Percentiles rank a stretch among this genome's conserved stretches.
These are phyloP conservation scores for Apiotrichum brassicae DNA, from an alignment of 1,284 basidiomycete species.

Conservation along the genomic window DNA sequence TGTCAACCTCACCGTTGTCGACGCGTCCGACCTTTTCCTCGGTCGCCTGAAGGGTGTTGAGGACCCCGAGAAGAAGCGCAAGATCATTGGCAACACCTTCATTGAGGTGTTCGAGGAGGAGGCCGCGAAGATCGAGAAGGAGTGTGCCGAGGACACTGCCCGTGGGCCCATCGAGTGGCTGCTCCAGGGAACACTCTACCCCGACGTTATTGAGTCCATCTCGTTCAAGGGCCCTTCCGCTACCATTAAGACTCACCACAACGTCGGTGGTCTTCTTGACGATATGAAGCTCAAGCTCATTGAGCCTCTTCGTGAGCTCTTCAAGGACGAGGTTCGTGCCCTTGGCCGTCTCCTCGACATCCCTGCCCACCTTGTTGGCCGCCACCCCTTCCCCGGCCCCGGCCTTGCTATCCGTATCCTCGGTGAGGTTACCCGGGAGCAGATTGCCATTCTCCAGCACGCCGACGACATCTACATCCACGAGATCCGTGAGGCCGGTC, in stretches of 20 bases:
- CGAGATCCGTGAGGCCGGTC: conserved; percentile 84
- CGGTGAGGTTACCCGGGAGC: conserved; percentile 84
- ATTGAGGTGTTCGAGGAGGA: conserved; percentile 96
- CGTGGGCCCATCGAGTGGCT: conserved; percentile 96
- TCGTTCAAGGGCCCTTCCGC: conserved; percentile 99
- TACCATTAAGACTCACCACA: conserved; percentile 99
- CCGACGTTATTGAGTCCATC: conserved; percentile 98
- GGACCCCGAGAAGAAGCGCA: conserved; percentile 95
- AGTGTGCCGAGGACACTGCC: conserved; percentile 58
- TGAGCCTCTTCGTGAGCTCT: conserved; percentile 93
- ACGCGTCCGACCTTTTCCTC: conserved; percentile 91
- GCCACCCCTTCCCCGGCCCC: conserved; percentile 99
- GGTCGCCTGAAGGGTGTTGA: conserved; percentile 81
- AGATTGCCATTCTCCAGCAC: conserved; percentile 89
- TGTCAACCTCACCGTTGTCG: conserved; percentile 92
- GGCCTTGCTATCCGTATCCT: conserved; percentile 98
- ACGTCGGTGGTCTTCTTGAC: conserved; percentile 91
- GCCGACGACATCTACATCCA: conserved; percentile 97
- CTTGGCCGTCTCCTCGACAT: conserved; percentile 87
- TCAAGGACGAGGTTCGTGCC: conserved; percentile 97
- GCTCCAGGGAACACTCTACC: conserved; percentile 96
- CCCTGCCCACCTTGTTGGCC: conserved; percentile 84
- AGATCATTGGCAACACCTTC: conserved; percentile 99
- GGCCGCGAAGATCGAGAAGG: conserved; percentile 78
- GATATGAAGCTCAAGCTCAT: conserved; percentile 99